phyloP scores from a whole-genome alignment of 768 basidiomycete species.

The Boletus rubroflammeus region DNA sequence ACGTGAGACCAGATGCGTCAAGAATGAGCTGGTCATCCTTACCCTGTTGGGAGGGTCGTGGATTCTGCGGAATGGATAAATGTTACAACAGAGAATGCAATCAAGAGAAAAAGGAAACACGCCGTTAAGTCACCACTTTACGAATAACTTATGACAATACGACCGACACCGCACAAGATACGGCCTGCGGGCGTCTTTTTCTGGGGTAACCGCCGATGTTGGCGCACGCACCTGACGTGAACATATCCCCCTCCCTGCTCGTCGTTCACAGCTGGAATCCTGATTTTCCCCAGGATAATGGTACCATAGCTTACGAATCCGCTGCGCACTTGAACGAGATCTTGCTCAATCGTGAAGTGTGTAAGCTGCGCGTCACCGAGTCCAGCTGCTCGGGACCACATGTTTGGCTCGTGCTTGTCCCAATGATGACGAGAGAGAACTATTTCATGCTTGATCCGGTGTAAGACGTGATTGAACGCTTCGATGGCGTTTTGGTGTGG shows the following conservation, averaged over 20 bases:
- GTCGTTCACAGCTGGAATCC: conserved; percentile 63
- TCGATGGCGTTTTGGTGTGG: conserved; percentile 60
- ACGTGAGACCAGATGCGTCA: conserved; percentile 2
- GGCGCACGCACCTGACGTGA: conserved; percentile 58
- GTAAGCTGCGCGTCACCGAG: conserved; percentile 53
- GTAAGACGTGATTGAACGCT: conserved; percentile 57
- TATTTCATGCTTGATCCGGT: conserved; percentile 61
- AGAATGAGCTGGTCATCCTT: conserved; percentile 17
- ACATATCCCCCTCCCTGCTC: conserved; percentile 59
- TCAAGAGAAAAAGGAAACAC: conserved; percentile 3
- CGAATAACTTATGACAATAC: background rate
- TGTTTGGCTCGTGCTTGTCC: conserved; percentile 54
- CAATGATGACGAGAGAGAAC: conserved; percentile 63
- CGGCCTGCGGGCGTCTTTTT: conserved; percentile 2
- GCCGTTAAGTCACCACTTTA: conserved; percentile 11
- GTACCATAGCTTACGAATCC: conserved; percentile 63
- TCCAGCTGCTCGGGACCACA: conserved; percentile 62
- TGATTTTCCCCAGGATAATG: conserved; percentile 74
- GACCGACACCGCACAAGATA: conserved; percentile 6
- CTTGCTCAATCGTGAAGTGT: conserved; percentile 44
- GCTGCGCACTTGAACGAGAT: conserved; percentile 47
- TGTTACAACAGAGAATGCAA: background rate
- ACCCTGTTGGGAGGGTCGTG: conserved; percentile 75
- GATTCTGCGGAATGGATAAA: conserved; percentile 42
- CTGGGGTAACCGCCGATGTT: background rate